phyloP scores from a whole-genome alignment of 2,329 filamentous ascomycete species.

The Talaromyces marneffei region DNA sequence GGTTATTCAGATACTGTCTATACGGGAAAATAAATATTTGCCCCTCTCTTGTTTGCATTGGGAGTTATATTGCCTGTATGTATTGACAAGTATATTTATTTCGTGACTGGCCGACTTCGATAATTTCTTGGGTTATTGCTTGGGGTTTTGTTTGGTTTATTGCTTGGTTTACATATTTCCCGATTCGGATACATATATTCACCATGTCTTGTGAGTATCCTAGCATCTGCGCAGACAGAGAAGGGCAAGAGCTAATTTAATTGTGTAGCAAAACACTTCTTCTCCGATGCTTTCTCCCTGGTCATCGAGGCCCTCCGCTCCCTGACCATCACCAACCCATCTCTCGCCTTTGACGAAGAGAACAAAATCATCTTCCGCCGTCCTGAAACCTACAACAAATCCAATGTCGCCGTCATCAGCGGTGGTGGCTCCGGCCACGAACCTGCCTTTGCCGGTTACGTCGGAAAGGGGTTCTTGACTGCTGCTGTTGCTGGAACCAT shows the following conservation, averaged over 20 bases:
- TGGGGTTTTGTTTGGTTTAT: neutral
- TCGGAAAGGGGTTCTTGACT: slow-evolving; percentile 72
- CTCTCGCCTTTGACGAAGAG: slow-evolving; percentile 66
- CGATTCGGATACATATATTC: neutral
- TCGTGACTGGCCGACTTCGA: neutral
- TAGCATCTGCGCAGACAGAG: neutral
- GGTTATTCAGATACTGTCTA: neutral
- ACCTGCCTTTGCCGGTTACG: slow-evolving; percentile 78
- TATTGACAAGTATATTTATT: no score
- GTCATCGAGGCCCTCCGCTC: slow-evolving; percentile 71
- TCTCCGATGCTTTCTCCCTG: slow-evolving; percentile 74
- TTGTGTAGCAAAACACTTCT: slow-evolving; percentile 75
- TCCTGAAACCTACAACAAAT: slow-evolving; percentile 45
- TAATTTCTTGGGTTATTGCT: neutral
- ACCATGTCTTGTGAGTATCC: slow-evolving; percentile 11
- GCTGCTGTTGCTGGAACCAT: slow-evolving; percentile 82
- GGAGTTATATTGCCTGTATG: no score
- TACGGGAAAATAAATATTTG: neutral
- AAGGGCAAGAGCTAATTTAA: neutral
- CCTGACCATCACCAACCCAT: slow-evolving; percentile 77
- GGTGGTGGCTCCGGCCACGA: slow-evolving; percentile 90
- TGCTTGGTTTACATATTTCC: neutral
- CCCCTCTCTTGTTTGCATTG: neutral
- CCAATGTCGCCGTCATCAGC: slow-evolving; percentile 74
- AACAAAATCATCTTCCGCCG: slow-evolving; percentile 82